These are phyloP conservation scores for Amanita rimosa DNA, from an alignment of 768 basidiomycete species.

Conservation along the genomic window DNA sequence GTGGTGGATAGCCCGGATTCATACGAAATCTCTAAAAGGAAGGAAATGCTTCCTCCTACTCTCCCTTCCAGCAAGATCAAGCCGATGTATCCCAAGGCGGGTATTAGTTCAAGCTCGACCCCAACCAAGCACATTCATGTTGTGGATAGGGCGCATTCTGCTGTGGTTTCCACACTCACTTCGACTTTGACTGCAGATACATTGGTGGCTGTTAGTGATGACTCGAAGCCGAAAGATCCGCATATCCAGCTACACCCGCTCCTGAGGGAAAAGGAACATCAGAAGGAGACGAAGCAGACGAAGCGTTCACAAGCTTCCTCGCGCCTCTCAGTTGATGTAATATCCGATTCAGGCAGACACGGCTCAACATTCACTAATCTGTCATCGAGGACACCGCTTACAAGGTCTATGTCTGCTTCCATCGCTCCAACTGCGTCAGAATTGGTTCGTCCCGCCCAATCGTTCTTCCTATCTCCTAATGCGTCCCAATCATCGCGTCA, in stretches of 20 bases:
- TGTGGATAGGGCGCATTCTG: neutral
- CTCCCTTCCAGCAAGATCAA: neutral
- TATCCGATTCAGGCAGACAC: neutral
- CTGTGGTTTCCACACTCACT: neutral
- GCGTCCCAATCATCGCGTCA: neutral
- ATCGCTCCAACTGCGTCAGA: neutral
- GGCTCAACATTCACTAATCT: neutral
- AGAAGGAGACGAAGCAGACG: constrained; percentile 1
- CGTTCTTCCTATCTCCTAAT: neutral
- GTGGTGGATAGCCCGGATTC: neutral
- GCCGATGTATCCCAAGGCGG: neutral
- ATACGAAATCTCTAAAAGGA: neutral
- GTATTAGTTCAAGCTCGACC: neutral
- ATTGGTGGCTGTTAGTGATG: neutral
- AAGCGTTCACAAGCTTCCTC: neutral
- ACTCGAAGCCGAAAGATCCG: neutral
- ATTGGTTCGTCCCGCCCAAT: neutral
- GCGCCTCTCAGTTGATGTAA: neutral
- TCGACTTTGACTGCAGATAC: neutral
- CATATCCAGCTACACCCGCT: constrained; percentile 2
- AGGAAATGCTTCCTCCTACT: constrained; percentile 1
- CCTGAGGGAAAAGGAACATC: neutral
- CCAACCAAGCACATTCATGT: neutral
- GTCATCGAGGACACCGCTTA: neutral
- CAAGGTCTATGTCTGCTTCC: neutral